Conservation (phyloP, 148 eudicot species). For the Rhododendron ferrugineum region DNA sequence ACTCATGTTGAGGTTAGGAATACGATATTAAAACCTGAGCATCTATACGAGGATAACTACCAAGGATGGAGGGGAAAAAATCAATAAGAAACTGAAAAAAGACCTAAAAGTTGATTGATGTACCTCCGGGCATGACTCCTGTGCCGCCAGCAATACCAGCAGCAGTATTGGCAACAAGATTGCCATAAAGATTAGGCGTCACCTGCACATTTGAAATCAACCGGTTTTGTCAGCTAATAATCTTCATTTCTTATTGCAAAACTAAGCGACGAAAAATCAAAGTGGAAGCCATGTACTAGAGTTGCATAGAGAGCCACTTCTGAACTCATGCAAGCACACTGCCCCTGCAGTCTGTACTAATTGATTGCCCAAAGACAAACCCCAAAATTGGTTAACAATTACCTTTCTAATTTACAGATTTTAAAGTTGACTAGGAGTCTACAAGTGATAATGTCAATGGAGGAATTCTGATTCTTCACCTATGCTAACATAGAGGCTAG, state of each 20-base stretch:
- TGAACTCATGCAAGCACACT: background rate
- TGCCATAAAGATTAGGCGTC: slow-evolving; percentile 34
- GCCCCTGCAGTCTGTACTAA: background rate
- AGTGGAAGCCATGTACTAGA: background rate
- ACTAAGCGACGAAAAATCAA: background rate
- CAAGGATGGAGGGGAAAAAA: background rate
- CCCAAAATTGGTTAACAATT: background rate
- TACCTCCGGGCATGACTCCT: slow-evolving; percentile 56
- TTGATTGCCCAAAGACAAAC: background rate
- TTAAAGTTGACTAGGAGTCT: background rate
- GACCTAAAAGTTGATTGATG: background rate
- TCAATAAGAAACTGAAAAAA: background rate
- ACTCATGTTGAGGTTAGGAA: background rate
- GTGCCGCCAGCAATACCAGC: slow-evolving; percentile 56
- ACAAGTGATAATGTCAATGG: background rate
- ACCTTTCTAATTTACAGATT: background rate
- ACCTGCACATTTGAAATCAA: slow-evolving; percentile 10
- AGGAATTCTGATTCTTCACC: background rate
- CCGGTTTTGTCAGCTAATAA: background rate
- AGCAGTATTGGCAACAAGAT: slow-evolving; percentile 46
- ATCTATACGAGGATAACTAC: background rate
- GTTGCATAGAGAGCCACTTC: background rate
- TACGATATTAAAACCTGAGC: background rate
- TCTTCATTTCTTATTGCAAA: background rate
- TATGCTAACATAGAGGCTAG: background rate